A percentile compares a stretch with the other conserved stretches of the same genome.
Evolutionary conservation across 1,284 basidiomycete species (phyloP).

Genomic region (Porodaedalea pini): DNA sequence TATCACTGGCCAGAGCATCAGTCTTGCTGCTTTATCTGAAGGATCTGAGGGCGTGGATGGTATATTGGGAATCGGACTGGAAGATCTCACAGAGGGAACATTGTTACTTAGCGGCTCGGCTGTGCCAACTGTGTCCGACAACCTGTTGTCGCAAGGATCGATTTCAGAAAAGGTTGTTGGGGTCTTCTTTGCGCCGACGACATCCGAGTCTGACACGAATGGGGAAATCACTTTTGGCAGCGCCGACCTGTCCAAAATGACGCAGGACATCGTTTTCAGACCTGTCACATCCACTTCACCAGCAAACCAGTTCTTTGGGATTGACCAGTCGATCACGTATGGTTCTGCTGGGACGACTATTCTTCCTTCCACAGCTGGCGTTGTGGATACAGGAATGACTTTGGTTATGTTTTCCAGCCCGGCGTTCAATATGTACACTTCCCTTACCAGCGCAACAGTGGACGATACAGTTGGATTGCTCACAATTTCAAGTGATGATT

Average conservation of each 20-base stretch:
- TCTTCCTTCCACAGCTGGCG: constrained; percentile 20
- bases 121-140: constrained; percentile 25
- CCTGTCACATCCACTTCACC: constrained; percentile 24
- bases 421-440: constrained; percentile 19
- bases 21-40: constrained; percentile 17
- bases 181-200: constrained; percentile 15
- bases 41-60: constrained; percentile 24
- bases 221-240: constrained; percentile 22
- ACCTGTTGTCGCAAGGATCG: constrained; percentile 14
- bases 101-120: constrained; percentile 10
- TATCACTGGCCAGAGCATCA: constrained; percentile 22
- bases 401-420: constrained; percentile 20
- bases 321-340: constrained; percentile 32
- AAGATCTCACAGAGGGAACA: constrained; percentile 15
- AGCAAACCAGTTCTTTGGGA: constrained; percentile 33
- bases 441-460: constrained; percentile 14
- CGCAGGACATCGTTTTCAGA: constrained; percentile 10
- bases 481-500: constrained; percentile 11
- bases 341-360: constrained; percentile 21
- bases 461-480: constrained; percentile 22
- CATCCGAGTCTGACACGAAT: constrained; percentile 1
- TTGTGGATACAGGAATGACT: constrained; percentile 26
- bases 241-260: constrained; percentile 17
- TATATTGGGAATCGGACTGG: constrained; percentile 21
- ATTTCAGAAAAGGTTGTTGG: constrained; percentile 9